A percentile compares a stretch with the other conserved stretches of the same genome.
Evolutionary conservation across 75 land plant species (phyloP).

Genomic region (Larix kaempferi): DNA sequence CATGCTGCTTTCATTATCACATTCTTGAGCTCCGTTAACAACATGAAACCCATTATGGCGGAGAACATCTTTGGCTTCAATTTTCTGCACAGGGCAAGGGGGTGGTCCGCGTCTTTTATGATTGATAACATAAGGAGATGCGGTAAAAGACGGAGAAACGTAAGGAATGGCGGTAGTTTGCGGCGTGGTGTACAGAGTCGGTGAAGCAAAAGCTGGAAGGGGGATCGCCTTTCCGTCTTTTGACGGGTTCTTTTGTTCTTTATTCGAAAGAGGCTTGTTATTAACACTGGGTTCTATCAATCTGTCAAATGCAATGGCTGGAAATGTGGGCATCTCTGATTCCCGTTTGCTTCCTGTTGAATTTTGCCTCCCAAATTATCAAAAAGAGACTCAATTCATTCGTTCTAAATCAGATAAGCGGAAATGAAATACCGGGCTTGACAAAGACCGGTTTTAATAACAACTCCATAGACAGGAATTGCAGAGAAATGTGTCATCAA

Average conservation of each 20-base stretch:
- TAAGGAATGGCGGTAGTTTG: conserved; percentile 15
- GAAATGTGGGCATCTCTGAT: conserved; percentile 3
- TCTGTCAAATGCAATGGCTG: conserved; percentile 3
- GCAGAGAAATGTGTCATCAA: too few species aligned
- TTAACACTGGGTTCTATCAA: not conserved
- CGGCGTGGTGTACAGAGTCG: conserved; percentile 13
- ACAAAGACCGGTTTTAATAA: not conserved
- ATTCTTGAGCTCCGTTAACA: not conserved
- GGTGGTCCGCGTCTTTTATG: conserved; percentile 16
- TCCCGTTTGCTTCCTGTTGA: not conserved
- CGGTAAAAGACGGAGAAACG: not conserved
- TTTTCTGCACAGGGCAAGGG: not conserved
- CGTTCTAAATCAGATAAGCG: not conserved
- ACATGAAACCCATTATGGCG: not conserved
- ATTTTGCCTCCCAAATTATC: not conserved
- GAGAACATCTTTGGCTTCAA: conserved; percentile 7
- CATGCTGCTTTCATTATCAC: not conserved
- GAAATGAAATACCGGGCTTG: not conserved
- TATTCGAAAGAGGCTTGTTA: not conserved
- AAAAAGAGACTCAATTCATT: too few species aligned
- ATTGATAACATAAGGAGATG: conserved; percentile 21
- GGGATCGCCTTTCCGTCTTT: not conserved
- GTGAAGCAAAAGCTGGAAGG: conserved; percentile 5
- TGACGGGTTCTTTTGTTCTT: not conserved
- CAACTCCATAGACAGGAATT: not conserved